Conservation (phyloP, 202 grass and related monocot genomes). For the Digitaria exilis region DNA sequence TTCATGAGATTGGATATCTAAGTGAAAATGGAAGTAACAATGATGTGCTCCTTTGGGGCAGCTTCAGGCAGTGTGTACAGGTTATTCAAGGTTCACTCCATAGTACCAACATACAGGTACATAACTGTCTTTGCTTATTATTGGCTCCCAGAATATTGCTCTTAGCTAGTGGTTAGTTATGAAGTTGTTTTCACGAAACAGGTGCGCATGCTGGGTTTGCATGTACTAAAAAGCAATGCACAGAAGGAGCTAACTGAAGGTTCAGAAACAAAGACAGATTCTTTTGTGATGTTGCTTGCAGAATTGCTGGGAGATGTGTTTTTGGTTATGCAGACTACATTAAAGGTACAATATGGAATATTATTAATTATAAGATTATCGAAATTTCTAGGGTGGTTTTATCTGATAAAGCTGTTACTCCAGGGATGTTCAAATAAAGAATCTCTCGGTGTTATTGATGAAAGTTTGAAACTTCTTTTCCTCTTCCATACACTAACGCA, state of each 20-base stretch:
- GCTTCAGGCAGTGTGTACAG: constrained; percentile 68
- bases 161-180: constrained; percentile 20
- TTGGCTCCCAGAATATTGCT: constrained; percentile 5
- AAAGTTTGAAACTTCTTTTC: constrained; percentile 86
- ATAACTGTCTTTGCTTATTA: constrained; percentile 23
- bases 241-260: constrained; percentile 83
- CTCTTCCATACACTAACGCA: constrained; percentile 73
- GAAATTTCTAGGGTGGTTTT: constrained; percentile 25
- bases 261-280: constrained; percentile 51
- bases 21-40: constrained; percentile 50
- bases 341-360: constrained; percentile 62
- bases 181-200: constrained; percentile 47
- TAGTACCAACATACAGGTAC: constrained; percentile 71
- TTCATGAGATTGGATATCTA: constrained; percentile 54
- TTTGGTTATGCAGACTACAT: constrained; percentile 60
- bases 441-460: constrained; percentile 69
- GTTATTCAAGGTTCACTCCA: constrained; percentile 62
- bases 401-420: constrained; percentile 46
- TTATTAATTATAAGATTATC: constrained; percentile 28
- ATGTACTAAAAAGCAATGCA: constrained; percentile 80
- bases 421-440: constrained; percentile 79
- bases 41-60: constrained; percentile 42
- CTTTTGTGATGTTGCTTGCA: constrained; percentile 63
- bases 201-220: constrained; percentile 77
- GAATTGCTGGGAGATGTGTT: constrained; percentile 80